Percentiles rank a stretch among this genome's conserved stretches.
These are phyloP conservation scores for Eustoma russellianum DNA, from an alignment of 257 asterid genomes.

Conservation along the genomic window DNA sequence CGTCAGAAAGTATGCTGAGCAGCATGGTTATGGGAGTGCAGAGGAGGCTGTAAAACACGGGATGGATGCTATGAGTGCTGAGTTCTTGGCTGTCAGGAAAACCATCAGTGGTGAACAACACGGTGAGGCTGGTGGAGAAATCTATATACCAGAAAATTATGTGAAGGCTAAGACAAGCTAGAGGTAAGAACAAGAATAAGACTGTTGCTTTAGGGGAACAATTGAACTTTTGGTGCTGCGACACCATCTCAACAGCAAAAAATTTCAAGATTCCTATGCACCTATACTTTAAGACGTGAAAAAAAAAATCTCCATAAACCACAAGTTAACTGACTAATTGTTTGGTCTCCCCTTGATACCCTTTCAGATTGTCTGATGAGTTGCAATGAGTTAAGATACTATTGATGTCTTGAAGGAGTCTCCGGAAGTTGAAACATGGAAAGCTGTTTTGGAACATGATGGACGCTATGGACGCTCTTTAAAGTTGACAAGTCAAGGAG, in stretches of 20 bases:
- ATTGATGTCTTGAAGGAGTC: constrained; percentile 12
- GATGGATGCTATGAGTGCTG: constrained; percentile 95
- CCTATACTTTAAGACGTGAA: not conserved
- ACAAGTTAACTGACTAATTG: too few relatives aligned
- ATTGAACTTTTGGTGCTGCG: not conserved
- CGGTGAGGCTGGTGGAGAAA: constrained; percentile 95
- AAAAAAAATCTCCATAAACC: too few relatives aligned
- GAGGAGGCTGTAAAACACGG: constrained; percentile 82
- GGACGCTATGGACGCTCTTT: constrained; percentile 20
- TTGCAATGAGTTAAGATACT: not conserved
- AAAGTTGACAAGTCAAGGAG: constrained; percentile 13
- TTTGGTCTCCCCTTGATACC: not conserved
- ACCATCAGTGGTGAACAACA: constrained; percentile 92
- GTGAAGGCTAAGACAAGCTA: constrained; percentile 31
- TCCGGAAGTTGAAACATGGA: constrained; percentile 5
- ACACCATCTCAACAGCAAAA: not conserved
- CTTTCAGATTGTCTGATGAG: not conserved
- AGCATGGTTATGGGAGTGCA: constrained; percentile 83
- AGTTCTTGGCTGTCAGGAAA: constrained; percentile 73
- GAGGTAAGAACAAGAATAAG: constrained; percentile 21
- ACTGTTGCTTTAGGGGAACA: too few relatives aligned
- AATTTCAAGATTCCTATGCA: not conserved
- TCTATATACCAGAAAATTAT: constrained; percentile 74
- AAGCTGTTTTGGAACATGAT: constrained; percentile 10
- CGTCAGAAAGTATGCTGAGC: constrained; percentile 85